Evolutionary conservation across 2,329 filamentous ascomycete genomes (phyloP).

Genomic region (Arachnomyces sp.): DNA sequence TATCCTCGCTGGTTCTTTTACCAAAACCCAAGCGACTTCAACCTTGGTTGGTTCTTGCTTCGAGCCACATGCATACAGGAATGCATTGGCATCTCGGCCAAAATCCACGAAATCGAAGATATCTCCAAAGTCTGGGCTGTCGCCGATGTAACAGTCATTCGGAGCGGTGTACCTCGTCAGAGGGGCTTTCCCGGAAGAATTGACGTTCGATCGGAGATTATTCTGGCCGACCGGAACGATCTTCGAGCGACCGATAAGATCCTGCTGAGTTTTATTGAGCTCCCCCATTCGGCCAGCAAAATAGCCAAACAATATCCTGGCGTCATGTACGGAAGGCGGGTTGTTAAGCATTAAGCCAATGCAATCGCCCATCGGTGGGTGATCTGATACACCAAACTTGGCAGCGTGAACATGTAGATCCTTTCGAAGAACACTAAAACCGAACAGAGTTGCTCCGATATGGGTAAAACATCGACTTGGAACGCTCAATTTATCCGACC

Average conservation of each 20-base stretch:
- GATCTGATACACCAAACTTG: constrained; percentile 76
- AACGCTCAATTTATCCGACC: constrained; percentile 54
- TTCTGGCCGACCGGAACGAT: constrained; percentile 62
- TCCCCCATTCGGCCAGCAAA: constrained; percentile 70
- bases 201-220: constrained; percentile 17
- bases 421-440: constrained; percentile 66
- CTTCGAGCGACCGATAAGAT: constrained; percentile 53
- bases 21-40: constrained; percentile 78
- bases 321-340: constrained; percentile 62
- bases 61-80: constrained; percentile 78
- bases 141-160: constrained; percentile 70
- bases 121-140: constrained; percentile 63
- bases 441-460: constrained; percentile 63
- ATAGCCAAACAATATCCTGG: constrained; percentile 69
- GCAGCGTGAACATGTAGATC: constrained; percentile 73
- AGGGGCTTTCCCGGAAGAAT: constrained; percentile 33
- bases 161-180: constrained; percentile 55
- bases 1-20: constrained; percentile 71
- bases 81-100: constrained; percentile 75
- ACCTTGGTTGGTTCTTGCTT: constrained; percentile 82
- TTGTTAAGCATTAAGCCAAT: constrained; percentile 62
- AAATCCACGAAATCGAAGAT: constrained; percentile 98
- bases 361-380: constrained; percentile 72
- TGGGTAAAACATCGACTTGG: constrained; percentile 79
- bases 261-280: constrained; percentile 53